Evolutionary conservation across 2,329 filamentous ascomycete species (phyloP).

Genomic region (Cyphellophora attinorum): DNA sequence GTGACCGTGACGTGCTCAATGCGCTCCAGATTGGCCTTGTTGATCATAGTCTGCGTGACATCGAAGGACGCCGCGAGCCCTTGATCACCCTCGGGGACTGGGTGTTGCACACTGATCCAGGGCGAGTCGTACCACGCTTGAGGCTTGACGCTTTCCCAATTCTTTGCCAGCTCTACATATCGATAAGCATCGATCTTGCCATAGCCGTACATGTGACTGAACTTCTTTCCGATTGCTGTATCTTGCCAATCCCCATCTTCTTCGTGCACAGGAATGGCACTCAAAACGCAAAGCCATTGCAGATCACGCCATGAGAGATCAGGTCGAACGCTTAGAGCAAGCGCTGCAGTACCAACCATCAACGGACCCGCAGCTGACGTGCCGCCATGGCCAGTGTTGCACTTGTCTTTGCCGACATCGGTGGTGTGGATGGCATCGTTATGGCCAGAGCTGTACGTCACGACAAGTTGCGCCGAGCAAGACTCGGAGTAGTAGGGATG

Average conservation of each 20-base stretch:
- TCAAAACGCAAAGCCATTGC: constrained; percentile 81
- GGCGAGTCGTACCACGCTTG: constrained; percentile 92
- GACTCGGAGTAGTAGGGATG: constrained; percentile 95
- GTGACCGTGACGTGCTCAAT: constrained; percentile 94
- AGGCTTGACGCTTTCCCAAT: constrained; percentile 81
- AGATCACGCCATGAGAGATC: constrained; percentile 89
- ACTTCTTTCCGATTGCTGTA: constrained; percentile 72
- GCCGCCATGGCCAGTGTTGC: constrained; percentile 76
- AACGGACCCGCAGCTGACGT: constrained; percentile 92
- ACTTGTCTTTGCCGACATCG: constrained; percentile 75
- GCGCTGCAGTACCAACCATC: constrained; percentile 82
- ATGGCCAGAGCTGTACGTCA: constrained; percentile 90
- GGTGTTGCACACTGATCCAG: constrained; percentile 81
- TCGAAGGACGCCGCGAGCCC: constrained; percentile 74
- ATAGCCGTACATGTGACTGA: constrained; percentile 90
- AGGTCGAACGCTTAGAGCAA: constrained; percentile 74
- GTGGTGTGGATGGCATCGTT: constrained; percentile 91
- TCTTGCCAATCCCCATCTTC: constrained; percentile 70
- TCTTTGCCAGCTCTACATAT: constrained; percentile 76
- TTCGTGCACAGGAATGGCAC: constrained; percentile 69
- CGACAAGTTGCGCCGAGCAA: constrained; percentile 89
- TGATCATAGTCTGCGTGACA: constrained; percentile 71
- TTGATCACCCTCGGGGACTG: constrained; percentile 73
- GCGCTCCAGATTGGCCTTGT: constrained; percentile 70
- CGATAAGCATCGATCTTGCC: constrained; percentile 86